Evolutionary conservation across 805 yeast genomes (phyloP), one percentile per base, ranked within the genome.

Genomic region (Starmerella khaoyaiensis): DNA sequence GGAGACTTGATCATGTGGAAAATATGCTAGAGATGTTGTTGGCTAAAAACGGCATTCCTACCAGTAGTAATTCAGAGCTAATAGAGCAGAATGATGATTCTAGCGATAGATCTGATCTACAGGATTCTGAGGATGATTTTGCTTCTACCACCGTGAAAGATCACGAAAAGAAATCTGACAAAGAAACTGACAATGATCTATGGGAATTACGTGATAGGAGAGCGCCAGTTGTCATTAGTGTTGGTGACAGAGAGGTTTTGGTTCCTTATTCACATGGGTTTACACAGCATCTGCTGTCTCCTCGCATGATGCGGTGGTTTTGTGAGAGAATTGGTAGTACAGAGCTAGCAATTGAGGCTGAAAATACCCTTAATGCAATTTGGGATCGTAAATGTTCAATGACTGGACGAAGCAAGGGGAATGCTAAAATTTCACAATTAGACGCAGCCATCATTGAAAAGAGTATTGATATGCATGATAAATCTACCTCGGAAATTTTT

Each of bases 1-100:
- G 21, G n/a, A 31, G 59, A 14, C 49, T 55, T 21, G 41, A 34
- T 28, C 44, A 54, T 17, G 45, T 55, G 19, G 60, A 56, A 41
- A 27, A 36, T 6, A 37, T 55, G 47, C 48, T 55, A 11, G 44
- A 39, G 17, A 36, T 37, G 18, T 45, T 53, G 11, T 35, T 37
- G 15, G 41, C 33, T 12, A 25, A 27, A 19, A 25, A 31, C 11
- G 33, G 37, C 8, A 16, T 35, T 11, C 26, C 26, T n/a, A 11
- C 26, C n/a, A 11, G 26, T n/a, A 23, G 26, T n/a, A n/a, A n/a
- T n/a, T n/a, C 26, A n/a, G 26, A n/a, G n/a, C 11, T 23, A 23
- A 11, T 11, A 11, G 26, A 11, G 12, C 26, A 23, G 26, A 8
- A 27, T 9, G 8, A 10, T 10, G 8, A 27, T 10, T 27, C 8